Percentiles rank a stretch among this genome's conserved stretches.
Conservation (phyloP, 257 asterid species). For the Cordia subcordata region DNA sequence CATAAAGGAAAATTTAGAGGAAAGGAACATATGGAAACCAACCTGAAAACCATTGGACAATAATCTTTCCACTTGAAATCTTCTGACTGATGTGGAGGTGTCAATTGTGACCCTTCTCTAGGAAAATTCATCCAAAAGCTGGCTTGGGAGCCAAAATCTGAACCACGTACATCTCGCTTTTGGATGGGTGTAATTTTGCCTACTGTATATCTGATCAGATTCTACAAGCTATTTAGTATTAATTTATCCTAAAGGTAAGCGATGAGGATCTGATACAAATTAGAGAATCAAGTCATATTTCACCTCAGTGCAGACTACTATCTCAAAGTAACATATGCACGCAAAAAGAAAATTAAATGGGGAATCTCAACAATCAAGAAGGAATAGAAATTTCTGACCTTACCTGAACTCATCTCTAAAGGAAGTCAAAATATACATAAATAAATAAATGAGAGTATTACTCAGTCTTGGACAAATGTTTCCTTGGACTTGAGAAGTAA, state of each 20-base stretch:
- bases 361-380: too few relatives aligned
- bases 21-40: conserved; percentile 15
- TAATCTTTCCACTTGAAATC: conserved; percentile 99
- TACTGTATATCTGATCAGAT: conserved; percentile 76
- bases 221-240: conserved; percentile 20
- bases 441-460: too few relatives aligned
- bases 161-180: conserved; percentile 76
- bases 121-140: conserved; percentile 98
- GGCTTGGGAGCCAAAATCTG: conserved; percentile 87
- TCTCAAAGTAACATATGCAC: not conserved
- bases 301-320: not conserved
- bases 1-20: too few relatives aligned
- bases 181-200: conserved; percentile 98
- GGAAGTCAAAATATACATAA: too few relatives aligned
- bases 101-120: conserved; percentile 79
- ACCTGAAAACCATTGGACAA: conserved; percentile 99
- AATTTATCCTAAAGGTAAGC: conserved; percentile 10
- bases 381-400: too few relatives aligned
- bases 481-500: too few relatives aligned
- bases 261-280: not conserved
- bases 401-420: too few relatives aligned
- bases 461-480: too few relatives aligned
- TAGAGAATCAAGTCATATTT: not conserved
- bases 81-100: conserved; percentile 91
- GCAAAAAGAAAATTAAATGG: not conserved